Evolutionary conservation across 192 early-diverging fungal genomes (phyloP), one percentile per base, ranked within the genome.

Genomic region (Coemansia sp.): DNA sequence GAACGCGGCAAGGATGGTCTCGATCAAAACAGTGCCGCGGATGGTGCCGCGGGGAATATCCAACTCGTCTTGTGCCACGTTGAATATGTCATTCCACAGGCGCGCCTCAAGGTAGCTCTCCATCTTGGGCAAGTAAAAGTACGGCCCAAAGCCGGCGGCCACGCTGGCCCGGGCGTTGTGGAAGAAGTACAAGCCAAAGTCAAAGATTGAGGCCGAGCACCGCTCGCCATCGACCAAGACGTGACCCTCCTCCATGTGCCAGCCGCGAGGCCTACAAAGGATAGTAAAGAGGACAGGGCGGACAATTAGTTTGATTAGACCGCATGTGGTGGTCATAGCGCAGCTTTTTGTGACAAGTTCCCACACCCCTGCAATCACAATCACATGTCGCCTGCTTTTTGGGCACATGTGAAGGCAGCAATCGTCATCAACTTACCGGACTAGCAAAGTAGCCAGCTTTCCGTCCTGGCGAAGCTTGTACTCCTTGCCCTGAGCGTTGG

Each of bases 91-190:
- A 85, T 99, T 99, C 97, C 97, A 99, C 72, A 99, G 91, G 51
- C 95, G 89, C 46, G 97, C 97, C 85, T 99, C 97, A 44, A 99
- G 89, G 72, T 97, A 93, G 70, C 89, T 91, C 86, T 99, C 97
- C 94, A 99, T 96, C 88, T 99, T 99, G 82, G 97, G 97, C 27
- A 97, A 87, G 81, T 99, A 99, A 67, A 95, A 99, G 91, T 99
- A 99, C 61, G 97, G 97, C 40, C 97, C 97, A 73, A 89, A 88
- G 53, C 97, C 97, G 34, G 87, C 87, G 59, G 89, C 89, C 69
- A 96, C 68, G 14, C 89, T 72, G 76, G 93, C 89, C 61, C 88
- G 85, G 72, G 92, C 95, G 83, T 99, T 99, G 89, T 99, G 97
- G 92, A 94, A 99, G 83, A 97, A 99, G 89, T 96, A 99, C 68